phyloP scores from a whole-genome alignment of 805 yeast genomes.

The Wickerhamiella shivajii region DNA sequence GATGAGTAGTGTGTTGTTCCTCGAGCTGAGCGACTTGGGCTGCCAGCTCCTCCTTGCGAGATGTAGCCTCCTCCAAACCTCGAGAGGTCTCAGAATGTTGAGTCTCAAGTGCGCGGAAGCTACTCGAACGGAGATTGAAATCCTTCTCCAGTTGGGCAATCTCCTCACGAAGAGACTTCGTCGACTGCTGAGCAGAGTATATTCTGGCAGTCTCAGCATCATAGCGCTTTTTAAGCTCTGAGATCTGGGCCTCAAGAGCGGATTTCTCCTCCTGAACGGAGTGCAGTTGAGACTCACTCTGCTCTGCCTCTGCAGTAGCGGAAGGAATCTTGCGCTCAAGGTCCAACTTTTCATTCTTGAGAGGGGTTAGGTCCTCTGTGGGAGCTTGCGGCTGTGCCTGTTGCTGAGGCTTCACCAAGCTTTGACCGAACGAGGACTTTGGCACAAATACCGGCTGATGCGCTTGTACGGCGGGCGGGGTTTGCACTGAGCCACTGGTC shows the following conservation, averaged over 20 bases:
- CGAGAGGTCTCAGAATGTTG: conserved; percentile 14
- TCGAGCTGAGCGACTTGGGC: conserved; percentile 25
- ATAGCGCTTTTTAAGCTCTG: conserved; percentile 50
- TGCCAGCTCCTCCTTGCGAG: conserved; percentile 25
- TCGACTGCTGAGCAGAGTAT: conserved; percentile 49
- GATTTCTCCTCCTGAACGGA: conserved; percentile 65
- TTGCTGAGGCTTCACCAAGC: conserved; percentile 33
- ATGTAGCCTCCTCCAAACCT: conserved; percentile 24
- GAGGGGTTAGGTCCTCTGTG: not conserved
- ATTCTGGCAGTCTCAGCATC: conserved; percentile 69
- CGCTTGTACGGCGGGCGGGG: conserved; percentile 20
- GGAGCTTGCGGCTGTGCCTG: not conserved
- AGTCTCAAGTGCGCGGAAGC: conserved; percentile 16
- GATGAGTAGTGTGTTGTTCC: conserved; percentile 9
- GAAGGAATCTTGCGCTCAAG: too few species aligned
- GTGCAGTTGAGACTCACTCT: conserved; percentile 70
- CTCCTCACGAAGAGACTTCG: conserved; percentile 45
- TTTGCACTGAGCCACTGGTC: conserved; percentile 17
- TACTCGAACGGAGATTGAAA: conserved; percentile 16
- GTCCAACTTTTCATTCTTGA: too few species aligned
- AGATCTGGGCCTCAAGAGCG: conserved; percentile 59
- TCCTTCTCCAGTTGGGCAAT: conserved; percentile 20
- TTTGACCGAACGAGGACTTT: conserved; percentile 74
- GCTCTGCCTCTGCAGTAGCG: conserved; percentile 31
- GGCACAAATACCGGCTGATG: conserved; percentile 48